phyloP scores from a whole-genome alignment of 2,329 filamentous ascomycete genomes.

The Epichloe scottii region DNA sequence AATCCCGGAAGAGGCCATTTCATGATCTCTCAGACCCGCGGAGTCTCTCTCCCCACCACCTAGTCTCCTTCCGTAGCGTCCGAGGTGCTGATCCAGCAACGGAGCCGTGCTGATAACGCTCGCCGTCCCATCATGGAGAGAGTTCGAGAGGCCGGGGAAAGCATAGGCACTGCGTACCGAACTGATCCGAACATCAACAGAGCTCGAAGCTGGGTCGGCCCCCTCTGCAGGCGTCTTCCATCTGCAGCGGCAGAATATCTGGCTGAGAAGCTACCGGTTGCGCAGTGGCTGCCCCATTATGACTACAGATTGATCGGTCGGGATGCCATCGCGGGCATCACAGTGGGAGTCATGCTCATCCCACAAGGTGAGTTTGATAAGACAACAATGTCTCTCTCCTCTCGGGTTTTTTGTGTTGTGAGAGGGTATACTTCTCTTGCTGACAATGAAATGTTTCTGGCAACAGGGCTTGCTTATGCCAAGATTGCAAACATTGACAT shows the following conservation, averaged over 20 bases:
- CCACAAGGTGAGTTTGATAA: constrained; percentile 30
- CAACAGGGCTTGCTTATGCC: constrained; percentile 41
- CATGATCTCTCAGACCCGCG: too few relatives aligned
- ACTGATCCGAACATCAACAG: constrained; percentile 18
- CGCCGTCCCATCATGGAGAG: constrained; percentile 9
- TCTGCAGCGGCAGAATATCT: constrained; percentile 42
- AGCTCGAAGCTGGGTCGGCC: constrained; percentile 12
- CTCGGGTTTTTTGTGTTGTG: too few relatives aligned
- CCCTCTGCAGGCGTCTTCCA: constrained; percentile 27
- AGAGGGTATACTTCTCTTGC: too few relatives aligned
- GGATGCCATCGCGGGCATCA: constrained; percentile 49
- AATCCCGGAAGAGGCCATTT: too few relatives aligned
- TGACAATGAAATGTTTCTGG: not conserved
- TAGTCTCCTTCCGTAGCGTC: too few relatives aligned
- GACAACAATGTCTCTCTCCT: too few relatives aligned
- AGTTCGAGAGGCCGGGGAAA: constrained; percentile 10
- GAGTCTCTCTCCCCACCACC: too few relatives aligned
- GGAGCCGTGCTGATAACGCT: too few relatives aligned
- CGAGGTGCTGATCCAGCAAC: too few relatives aligned
- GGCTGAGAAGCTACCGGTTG: constrained; percentile 46
- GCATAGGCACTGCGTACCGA: constrained; percentile 10
- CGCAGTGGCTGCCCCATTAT: constrained; percentile 51
- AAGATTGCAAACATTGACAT: constrained; percentile 50
- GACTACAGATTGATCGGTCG: constrained; percentile 47
- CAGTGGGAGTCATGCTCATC: constrained; percentile 47